These are phyloP conservation scores for Postia placenta DNA, from an alignment of 768 basidiomycete species.

Conservation along the genomic window DNA sequence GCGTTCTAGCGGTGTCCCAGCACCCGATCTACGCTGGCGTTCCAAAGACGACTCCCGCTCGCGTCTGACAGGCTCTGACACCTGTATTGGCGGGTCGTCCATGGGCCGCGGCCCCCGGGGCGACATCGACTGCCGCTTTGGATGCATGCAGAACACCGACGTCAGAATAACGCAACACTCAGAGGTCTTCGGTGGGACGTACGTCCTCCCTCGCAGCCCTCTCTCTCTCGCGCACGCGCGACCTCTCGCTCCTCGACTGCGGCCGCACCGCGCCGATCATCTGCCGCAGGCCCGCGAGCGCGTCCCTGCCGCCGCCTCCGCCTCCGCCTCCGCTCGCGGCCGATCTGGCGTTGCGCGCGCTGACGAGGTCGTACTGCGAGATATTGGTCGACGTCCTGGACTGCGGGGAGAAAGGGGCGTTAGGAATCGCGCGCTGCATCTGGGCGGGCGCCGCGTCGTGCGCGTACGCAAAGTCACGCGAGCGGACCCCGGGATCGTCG, in stretches of 20 bases:
- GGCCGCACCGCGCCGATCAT: neutral
- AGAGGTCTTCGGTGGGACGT: no score
- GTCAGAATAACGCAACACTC: neutral
- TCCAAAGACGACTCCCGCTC: conserved; percentile 4
- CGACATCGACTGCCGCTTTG: conserved; percentile 11
- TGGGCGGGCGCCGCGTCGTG: conserved; percentile 2
- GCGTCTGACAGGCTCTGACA: conserved; percentile 2
- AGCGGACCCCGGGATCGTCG: conserved; percentile 1
- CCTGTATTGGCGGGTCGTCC: conserved; percentile 3
- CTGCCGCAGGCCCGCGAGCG: neutral
- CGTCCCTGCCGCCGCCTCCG: neutral
- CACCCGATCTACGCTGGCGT: conserved; percentile 4
- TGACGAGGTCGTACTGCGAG: conserved; percentile 20
- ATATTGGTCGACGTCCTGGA: conserved; percentile 23
- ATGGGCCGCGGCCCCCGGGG: conserved; percentile 14
- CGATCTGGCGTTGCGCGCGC: conserved; percentile 10
- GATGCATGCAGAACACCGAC: neutral
- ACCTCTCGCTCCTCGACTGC: neutral
- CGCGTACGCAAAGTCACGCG: conserved; percentile 13
- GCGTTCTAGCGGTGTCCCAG: conserved; percentile 8
- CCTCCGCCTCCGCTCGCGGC: neutral
- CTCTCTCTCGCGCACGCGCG: neutral
- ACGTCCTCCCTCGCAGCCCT: conserved; percentile 12
- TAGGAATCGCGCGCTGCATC: neutral
- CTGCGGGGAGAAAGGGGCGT: conserved; percentile 15